Base-by-base conservation (phyloP, 345 rosid species). In the Eucalyptus polybractea region DNA sequence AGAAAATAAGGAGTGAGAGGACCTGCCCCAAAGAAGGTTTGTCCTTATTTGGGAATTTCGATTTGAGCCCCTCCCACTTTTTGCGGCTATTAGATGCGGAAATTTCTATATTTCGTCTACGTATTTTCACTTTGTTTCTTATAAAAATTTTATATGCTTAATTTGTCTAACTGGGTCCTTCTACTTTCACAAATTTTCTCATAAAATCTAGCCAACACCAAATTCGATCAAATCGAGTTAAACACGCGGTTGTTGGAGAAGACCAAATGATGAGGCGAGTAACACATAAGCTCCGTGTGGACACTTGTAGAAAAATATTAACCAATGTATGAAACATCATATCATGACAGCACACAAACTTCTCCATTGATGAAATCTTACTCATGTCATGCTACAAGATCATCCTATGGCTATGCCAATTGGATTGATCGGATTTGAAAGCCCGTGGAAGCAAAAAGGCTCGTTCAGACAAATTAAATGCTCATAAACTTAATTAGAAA, bases 291-390 rank as follows among this genome's bases (percentile, higher is more conserved):
- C 6, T 56, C 27, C 3, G 1, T 56, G 13, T 56, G 62, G 6
- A 56, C 6, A 24, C 1, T 0, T 4, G 2, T 22, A 2, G 29
- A 56, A 9, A 56, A 56, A 56, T 4, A 24, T 22, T 22, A 8
- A 2, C 0, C 0, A 22, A 56, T 56, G 0, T 24, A 9, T 22
- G 27, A 24, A 56, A 24, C 1, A 5, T 24, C 12, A 24, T 22
- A 56, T 56, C 62, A 56, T 2, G 27, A 56, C 0, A 1, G 6
- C 13, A 24, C 29, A 24, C 5, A 24, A 24, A 56, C 12, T 56
- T 56, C 6, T 56, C 2, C 62, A 8, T 56, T 4, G 1, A 56
- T 1, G 13, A 56, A 24, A 56, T 56, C 6, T 56, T 24, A 56
- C 13, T 3, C 0, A 56, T 24, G 13, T 56, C 1, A 24, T 56